Evolutionary conservation across 2,329 filamentous ascomycete species (phyloP), one percentile per base, ranked within the genome.

Genomic region (Clonostachys rhizophaga): DNA sequence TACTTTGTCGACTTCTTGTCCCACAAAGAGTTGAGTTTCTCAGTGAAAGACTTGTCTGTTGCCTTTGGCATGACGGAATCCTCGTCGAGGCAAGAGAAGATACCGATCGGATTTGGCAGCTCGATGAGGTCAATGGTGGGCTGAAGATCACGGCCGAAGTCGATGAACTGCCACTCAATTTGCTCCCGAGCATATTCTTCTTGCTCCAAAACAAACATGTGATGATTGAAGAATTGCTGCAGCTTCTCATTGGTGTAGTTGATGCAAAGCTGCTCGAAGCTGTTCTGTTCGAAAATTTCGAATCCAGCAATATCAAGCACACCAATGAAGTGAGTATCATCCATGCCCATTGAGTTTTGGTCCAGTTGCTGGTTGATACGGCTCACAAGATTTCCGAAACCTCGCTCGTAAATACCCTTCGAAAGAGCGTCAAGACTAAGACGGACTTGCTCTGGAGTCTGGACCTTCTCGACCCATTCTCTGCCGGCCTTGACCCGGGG

Each of bases 171-270:
- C 94, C 94, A 99, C 68, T 99, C 94, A 56, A 99, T 99, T 66
- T 96, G 89, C 63, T 99, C 94, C 43, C 92, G 78, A 9, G 94
- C 91, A 65, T 99, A 99, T 65, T 99, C 94, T 65, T 99, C 94
- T 61, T 99, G 94, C 64, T 99, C 94, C 8, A 99, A 76, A 10
- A 99, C 94, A 61, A 99, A 99, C 94, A 99, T 99, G 72, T 99
- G 95, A 63, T 99, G 94, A 60, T 99, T 99, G 79, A 99, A 99
- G 67, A 99, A 99, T 57, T 99, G 94, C 61, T 99, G 94, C 7
- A 99, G 81, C 66, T 96, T 99, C 67, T 99, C 94, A 68, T 99
- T 99, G 51, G 95, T 97, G 69, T 99, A 99, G 69, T 99, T 99
- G 78, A 99, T 99, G 73, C 94, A 99, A 6, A 99, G 79, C 66